Percentiles rank a stretch among this genome's conserved stretches.
phyloP scores from a whole-genome alignment of 306 rosid genomes.

The Nissolia schottii region DNA sequence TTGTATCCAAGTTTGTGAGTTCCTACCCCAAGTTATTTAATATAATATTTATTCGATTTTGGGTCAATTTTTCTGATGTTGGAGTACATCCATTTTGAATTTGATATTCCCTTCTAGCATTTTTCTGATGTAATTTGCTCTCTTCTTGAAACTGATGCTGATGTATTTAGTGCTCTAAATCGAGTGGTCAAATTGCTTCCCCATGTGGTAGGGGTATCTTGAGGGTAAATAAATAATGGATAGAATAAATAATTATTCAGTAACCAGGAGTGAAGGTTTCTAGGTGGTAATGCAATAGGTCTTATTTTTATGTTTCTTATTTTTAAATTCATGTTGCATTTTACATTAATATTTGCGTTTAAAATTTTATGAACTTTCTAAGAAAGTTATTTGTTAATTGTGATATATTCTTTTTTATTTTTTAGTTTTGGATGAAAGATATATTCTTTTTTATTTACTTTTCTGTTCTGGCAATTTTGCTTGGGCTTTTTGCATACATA shows the following conservation, averaged over 20 bases:
- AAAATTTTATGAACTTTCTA: neutral
- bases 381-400: conserved; percentile 9
- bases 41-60: conserved; percentile 9
- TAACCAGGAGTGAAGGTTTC: neutral
- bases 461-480: conserved; percentile 11
- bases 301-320: no score
- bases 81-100: conserved; percentile 13
- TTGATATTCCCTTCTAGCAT: conserved; percentile 13
- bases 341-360: neutral
- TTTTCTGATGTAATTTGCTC: conserved; percentile 9
- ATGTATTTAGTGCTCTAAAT: conserved; percentile 2
- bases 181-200: conserved; percentile 7
- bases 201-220: neutral
- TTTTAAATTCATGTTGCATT: neutral
- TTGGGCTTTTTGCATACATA: conserved; percentile 11
- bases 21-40: conserved; percentile 12
- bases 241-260: conserved; percentile 1
- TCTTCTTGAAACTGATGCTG: conserved; percentile 16
- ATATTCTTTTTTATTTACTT: neutral
- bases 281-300: neutral
- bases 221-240: conserved; percentile 1
- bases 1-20: conserved; percentile 93
- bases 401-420: neutral
- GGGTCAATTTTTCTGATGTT: conserved; percentile 4
- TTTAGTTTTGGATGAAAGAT: no score